Conservation (phyloP, 2,329 filamentous ascomycete genomes). For the Pseudogymnoascus sp. region DNA sequence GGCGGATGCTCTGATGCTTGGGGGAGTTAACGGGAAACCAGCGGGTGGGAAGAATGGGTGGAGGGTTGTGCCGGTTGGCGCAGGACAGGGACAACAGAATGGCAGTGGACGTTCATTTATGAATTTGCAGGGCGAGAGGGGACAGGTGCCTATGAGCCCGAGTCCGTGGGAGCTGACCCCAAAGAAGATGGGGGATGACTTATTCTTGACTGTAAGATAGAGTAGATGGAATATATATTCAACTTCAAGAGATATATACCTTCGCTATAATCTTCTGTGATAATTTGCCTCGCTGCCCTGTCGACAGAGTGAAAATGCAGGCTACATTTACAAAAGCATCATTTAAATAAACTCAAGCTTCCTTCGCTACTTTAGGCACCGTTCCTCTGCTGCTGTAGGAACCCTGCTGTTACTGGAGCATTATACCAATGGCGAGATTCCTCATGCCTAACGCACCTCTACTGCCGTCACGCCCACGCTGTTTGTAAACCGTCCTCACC, state of each 20-base stretch:
- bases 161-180: constrained; percentile 1
- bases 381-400: too few relatives aligned
- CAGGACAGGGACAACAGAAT: background rate
- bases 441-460: too few relatives aligned
- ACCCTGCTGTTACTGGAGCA: too few relatives aligned
- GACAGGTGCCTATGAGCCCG: constrained; percentile 5
- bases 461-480: background rate
- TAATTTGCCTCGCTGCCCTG: background rate
- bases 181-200: constrained; percentile 2
- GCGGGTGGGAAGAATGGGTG: background rate
- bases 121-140: background rate
- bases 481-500: background rate
- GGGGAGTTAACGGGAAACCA: background rate
- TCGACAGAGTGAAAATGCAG: too few relatives aligned
- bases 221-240: background rate
- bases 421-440: too few relatives aligned
- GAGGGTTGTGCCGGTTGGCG: background rate
- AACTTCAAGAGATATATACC: background rate
- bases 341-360: too few relatives aligned
- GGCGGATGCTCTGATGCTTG: background rate
- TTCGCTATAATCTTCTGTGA: background rate
- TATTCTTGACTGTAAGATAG: constrained; percentile 1
- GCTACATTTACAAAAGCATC: too few relatives aligned
- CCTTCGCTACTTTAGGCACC: too few relatives aligned
- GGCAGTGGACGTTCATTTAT: background rate